Percentiles rank a stretch among this genome's conserved stretches.
phyloP scores from a whole-genome alignment of 176 grass and related monocot genomes.

The Tillandsia leiboldiana region DNA sequence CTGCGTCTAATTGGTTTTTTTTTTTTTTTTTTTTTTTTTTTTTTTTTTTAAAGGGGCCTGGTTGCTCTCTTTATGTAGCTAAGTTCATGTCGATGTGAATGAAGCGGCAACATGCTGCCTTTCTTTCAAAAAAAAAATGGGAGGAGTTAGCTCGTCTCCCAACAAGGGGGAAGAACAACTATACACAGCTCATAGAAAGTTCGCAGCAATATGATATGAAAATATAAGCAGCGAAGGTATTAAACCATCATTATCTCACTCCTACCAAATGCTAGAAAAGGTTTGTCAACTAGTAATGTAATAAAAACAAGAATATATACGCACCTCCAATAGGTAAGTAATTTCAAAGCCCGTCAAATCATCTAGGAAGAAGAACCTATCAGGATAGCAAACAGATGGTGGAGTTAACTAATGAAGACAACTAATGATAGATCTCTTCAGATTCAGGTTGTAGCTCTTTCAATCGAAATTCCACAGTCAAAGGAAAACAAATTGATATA shows the following conservation, averaged over 20 bases:
- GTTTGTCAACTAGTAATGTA: neutral
- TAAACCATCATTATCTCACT: neutral
- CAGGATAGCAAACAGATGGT: conserved; percentile 22
- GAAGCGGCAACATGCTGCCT: too few relatives aligned
- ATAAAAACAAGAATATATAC: conserved; percentile 10
- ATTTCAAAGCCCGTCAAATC: conserved; percentile 96
- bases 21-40: too few relatives aligned
- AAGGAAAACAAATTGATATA: neutral
- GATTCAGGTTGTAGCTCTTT: neutral
- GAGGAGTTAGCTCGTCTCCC: too few relatives aligned
- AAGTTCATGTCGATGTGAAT: too few relatives aligned
- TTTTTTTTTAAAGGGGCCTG: too few relatives aligned
- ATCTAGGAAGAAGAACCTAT: conserved; percentile 89
- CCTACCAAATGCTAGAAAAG: neutral
- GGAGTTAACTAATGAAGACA: conserved; percentile 4
- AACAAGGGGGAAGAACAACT: too few relatives aligned
- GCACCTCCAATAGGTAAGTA: conserved; percentile 86
- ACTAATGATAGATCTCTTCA: neutral
- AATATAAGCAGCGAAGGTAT: neutral
- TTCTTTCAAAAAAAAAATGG: too few relatives aligned
- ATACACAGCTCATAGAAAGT: too few relatives aligned
- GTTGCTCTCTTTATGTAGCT: too few relatives aligned
- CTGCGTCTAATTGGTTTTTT: too few relatives aligned
- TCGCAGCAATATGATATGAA: neutral
- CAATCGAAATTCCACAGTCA: neutral